Percentiles rank a stretch among this genome's conserved stretches.
Evolutionary conservation across 805 yeast species (phyloP).

Genomic region (Torulaspora delbrueckii): DNA sequence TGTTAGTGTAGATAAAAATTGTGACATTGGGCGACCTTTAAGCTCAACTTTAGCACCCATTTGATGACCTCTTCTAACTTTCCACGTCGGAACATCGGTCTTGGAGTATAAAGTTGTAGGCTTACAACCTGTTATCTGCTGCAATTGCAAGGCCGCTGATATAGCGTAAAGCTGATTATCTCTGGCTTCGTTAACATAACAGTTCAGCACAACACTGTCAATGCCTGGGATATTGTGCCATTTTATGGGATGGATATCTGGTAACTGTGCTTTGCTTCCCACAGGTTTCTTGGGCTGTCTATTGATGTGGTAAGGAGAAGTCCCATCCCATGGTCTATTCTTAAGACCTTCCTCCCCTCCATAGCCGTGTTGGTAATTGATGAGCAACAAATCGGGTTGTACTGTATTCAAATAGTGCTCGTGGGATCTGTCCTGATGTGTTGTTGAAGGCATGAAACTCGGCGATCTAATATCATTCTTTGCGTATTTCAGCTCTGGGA

Average conservation of each 20-base stretch:
- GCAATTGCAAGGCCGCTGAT: conserved; percentile 71
- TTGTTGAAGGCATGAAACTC: conserved; percentile 65
- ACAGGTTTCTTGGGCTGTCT: conserved; percentile 72
- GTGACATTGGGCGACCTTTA: conserved; percentile 75
- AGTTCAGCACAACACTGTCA: conserved; percentile 62
- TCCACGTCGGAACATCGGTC: conserved; percentile 80
- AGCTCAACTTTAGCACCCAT: conserved; percentile 86
- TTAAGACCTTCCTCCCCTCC: conserved; percentile 55
- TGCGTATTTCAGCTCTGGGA: conserved; percentile 59
- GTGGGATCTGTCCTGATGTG: conserved; percentile 72
- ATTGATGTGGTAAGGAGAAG: conserved; percentile 83
- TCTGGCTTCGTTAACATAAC: conserved; percentile 69
- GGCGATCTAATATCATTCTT: conserved; percentile 77
- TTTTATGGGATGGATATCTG: conserved; percentile 65
- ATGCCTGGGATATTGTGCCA: conserved; percentile 68
- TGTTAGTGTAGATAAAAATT: conserved; percentile 78
- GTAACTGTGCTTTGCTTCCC: conserved; percentile 70
- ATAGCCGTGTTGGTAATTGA: conserved; percentile 67
- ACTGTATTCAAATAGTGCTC: conserved; percentile 75
- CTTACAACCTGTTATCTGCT: conserved; percentile 90
- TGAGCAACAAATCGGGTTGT: conserved; percentile 70
- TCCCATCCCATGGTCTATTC: conserved; percentile 77
- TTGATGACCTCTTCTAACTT: conserved; percentile 76
- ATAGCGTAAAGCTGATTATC: conserved; percentile 68
- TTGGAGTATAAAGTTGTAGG: conserved; percentile 69